Evolutionary conservation across 139 green algal genomes (phyloP).

Genomic region (Chlorella sp.): DNA sequence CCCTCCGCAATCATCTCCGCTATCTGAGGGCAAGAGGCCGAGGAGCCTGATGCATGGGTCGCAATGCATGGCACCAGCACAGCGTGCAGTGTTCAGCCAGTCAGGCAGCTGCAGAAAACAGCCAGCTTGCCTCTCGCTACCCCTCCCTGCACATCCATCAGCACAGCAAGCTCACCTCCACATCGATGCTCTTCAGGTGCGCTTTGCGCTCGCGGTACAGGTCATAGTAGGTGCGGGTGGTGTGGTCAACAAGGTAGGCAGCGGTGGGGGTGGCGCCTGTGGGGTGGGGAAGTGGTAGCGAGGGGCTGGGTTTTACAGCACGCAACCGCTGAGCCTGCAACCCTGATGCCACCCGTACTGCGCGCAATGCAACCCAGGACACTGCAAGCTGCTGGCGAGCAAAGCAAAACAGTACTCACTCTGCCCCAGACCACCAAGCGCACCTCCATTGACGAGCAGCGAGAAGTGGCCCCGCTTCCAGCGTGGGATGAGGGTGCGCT

Average conservation of each 20-base stretch:
- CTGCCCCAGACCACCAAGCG: neutral
- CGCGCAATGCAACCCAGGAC: too few species aligned
- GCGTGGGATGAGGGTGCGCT: slow-evolving; percentile 61
- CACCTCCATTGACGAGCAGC: slow-evolving; percentile 74
- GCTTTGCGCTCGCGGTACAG: slow-evolving; percentile 62
- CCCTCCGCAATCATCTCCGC: slow-evolving; percentile 42
- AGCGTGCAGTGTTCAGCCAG: too few species aligned
- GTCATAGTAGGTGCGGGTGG: slow-evolving; percentile 65
- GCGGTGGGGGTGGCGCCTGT: slow-evolving; percentile 19
- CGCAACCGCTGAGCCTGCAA: too few species aligned
- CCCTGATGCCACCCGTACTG: too few species aligned
- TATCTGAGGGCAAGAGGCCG: slow-evolving; percentile 31
- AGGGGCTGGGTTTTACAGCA: neutral
- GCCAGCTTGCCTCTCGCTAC: too few species aligned
- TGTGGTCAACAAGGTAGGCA: slow-evolving; percentile 69
- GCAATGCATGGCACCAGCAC: too few species aligned
- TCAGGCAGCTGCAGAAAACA: too few species aligned
- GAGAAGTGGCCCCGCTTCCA: slow-evolving; percentile 86
- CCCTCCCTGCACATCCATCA: too few species aligned
- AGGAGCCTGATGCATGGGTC: too few species aligned
- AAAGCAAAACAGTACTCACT: neutral
- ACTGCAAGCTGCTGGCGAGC: neutral
- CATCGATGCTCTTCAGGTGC: slow-evolving; percentile 38
- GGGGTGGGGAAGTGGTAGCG: neutral
- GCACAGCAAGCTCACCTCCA: too few species aligned